Conservation (phyloP, 1,284 basidiomycete species). For the Gymnopus androsaceus region DNA sequence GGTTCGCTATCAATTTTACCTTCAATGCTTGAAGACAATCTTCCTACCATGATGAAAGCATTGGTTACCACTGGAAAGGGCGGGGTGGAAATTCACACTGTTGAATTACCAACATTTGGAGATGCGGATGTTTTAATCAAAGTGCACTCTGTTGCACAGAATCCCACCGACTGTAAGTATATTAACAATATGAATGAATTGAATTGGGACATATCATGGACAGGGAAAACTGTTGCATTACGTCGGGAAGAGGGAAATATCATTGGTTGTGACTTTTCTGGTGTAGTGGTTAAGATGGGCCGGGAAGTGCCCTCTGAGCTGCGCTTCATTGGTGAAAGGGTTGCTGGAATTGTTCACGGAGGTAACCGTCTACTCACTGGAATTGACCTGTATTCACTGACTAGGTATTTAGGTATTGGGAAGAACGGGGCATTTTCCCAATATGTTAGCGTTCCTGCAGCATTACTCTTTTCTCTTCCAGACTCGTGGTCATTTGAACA, state of each 20-base stretch:
- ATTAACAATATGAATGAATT: too few species aligned
- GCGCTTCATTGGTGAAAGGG: conserved; percentile 25
- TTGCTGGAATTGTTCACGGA: conserved; percentile 29
- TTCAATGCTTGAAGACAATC: too few species aligned
- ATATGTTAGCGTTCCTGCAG: conserved; percentile 28
- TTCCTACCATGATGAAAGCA: too few species aligned
- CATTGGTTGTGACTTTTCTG: conserved; percentile 28
- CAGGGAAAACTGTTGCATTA: neutral
- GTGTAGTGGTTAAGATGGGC: conserved; percentile 29
- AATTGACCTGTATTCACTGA: neutral
- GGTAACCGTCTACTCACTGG: conserved; percentile 19
- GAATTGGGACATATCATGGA: too few species aligned
- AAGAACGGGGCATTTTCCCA: conserved; percentile 34
- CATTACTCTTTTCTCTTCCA: conserved; percentile 29
- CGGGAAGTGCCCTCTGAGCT: conserved; percentile 21
- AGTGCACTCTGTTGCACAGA: too few species aligned
- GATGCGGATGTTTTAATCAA: too few species aligned
- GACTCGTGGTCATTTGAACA: conserved; percentile 31
- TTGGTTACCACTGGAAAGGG: too few species aligned
- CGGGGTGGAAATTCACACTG: too few species aligned
- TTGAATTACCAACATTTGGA: too few species aligned
- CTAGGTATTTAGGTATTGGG: neutral
- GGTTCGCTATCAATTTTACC: too few species aligned
- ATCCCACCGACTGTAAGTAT: too few species aligned
- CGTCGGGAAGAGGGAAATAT: conserved; percentile 6